Percentiles rank a stretch among this genome's conserved stretches.
These are phyloP conservation scores for Sanghuangporus sanghuang DNA, from an alignment of 1,284 basidiomycete species.

Conservation along the genomic window DNA sequence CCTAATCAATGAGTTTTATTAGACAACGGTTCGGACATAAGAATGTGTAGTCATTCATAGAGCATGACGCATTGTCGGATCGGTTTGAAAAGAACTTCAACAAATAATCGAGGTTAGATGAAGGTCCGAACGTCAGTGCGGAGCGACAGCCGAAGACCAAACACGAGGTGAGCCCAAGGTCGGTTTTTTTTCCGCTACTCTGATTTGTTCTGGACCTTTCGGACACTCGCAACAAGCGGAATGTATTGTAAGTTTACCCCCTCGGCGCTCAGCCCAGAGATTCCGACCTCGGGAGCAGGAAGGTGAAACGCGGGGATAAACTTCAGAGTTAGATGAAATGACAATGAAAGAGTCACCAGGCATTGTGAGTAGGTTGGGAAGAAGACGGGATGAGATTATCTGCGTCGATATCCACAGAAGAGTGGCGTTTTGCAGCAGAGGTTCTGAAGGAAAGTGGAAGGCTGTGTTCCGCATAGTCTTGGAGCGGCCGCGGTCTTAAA, in stretches of 20 bases:
- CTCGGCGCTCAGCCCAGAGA: background rate
- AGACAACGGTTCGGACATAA: background rate
- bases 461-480: background rate
- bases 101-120: background rate
- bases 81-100: background rate
- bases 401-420: background rate
- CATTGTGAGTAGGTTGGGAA: background rate
- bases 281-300: background rate
- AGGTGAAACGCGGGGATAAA: background rate
- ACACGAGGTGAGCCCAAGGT: background rate
- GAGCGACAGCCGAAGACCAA: background rate
- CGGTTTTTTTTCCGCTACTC: background rate
- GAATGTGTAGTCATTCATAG: background rate
- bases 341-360: background rate
- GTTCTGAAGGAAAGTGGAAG: background rate
- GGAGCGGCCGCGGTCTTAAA: background rate
- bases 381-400: background rate
- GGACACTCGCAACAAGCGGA: background rate
- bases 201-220: background rate
- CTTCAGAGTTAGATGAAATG: background rate
- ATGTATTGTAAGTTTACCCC: background rate
- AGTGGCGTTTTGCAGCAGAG: background rate
- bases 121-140: conserved; percentile 1
- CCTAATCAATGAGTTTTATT: background rate
- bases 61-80: background rate